Evolutionary conservation across 2,329 filamentous ascomycete genomes (phyloP), one percentile per base, ranked within the genome.

Genomic region (Stemphylium lycopersici): DNA sequence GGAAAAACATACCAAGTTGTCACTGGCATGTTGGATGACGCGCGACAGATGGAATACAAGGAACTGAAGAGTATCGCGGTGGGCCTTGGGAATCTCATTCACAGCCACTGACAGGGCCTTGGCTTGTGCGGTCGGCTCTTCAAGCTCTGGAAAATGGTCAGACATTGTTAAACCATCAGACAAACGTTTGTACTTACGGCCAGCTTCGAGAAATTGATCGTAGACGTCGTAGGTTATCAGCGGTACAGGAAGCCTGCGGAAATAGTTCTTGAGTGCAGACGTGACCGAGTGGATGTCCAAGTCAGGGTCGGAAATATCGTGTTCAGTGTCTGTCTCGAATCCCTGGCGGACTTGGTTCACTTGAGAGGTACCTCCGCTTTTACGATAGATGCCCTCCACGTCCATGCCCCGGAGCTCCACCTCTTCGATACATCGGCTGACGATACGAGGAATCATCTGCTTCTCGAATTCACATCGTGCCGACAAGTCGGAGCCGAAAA

Each of bases 331-430:
- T 74, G 87, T 89, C 74, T 97, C 93, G 72, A 99, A 98, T 11
- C 93, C 92, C 63, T 93, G 90, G 69, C 93, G 91, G 65, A 99
- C 90, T 68, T 85, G 83, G 75, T 96, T 96, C 72, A 96, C 90
- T 74, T 96, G 91, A 7, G 90, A 91, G 67, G 90, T 92, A 63
- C 93, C 95, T 52, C 95, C 95, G 45, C 93, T 96, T 82, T 99
- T 99, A 69, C 95, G 88, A 79, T 99, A 99, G 66, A 99, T 96
- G 59, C 95, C 95, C 78, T 98, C 95, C 65, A 96, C 86, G 68
- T 98, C 93, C 91, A 99, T 96, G 77, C 93, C 95, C 72, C 95
- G 88, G 18, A 95, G 80, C 76, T 99, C 95, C 34, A 99, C 95
- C 77, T 99, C 93, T 72, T 96, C 91, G 63, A 99, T 96, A 76